phyloP scores from a whole-genome alignment of 2,329 filamentous ascomycete species.

The Madurella mycetomatis region DNA sequence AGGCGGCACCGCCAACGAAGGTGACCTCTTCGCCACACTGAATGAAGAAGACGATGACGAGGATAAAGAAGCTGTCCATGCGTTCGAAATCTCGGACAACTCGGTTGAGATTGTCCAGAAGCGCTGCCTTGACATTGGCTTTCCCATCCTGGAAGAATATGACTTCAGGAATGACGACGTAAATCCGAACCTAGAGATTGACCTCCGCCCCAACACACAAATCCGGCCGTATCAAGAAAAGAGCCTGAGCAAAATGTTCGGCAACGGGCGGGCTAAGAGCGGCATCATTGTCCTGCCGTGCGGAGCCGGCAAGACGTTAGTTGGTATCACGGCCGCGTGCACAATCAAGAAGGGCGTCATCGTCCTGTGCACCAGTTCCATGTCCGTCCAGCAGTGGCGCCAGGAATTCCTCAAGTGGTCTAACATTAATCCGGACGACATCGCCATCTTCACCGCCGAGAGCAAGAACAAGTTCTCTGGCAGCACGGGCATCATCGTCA shows the following conservation, averaged over 20 bases:
- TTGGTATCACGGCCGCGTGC: slow-evolving; percentile 96
- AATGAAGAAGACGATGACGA: slow-evolving; percentile 74
- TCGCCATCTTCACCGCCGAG: slow-evolving; percentile 91
- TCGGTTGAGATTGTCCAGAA: slow-evolving; percentile 84
- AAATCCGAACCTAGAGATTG: slow-evolving; percentile 90
- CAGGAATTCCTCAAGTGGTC: slow-evolving; percentile 98
- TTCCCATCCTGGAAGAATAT: slow-evolving; percentile 92
- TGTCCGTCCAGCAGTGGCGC: slow-evolving; percentile 97
- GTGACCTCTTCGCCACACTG: slow-evolving; percentile 65
- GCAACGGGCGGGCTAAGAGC: slow-evolving; percentile 93
- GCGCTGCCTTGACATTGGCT: slow-evolving; percentile 78
- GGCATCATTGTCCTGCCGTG: slow-evolving; percentile 96
- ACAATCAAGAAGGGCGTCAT: slow-evolving; percentile 97
- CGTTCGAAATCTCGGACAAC: slow-evolving; percentile 82
- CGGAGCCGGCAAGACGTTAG: slow-evolving; percentile 92
- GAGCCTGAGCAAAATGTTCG: slow-evolving; percentile 98
- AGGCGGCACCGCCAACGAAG: slow-evolving; percentile 52
- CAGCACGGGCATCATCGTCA: slow-evolving; percentile 93
- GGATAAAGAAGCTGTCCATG: slow-evolving; percentile 80
- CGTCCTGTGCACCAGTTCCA: slow-evolving; percentile 91
- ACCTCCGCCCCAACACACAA: slow-evolving; percentile 80
- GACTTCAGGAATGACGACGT: slow-evolving; percentile 89
- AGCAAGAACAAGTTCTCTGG: slow-evolving; percentile 80
- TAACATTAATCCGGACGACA: slow-evolving; percentile 86
- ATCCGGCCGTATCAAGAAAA: slow-evolving; percentile 97